phyloP scores from a whole-genome alignment of 495 filamentous ascomycete species.

The Paragyromitra xinjiangensis region DNA sequence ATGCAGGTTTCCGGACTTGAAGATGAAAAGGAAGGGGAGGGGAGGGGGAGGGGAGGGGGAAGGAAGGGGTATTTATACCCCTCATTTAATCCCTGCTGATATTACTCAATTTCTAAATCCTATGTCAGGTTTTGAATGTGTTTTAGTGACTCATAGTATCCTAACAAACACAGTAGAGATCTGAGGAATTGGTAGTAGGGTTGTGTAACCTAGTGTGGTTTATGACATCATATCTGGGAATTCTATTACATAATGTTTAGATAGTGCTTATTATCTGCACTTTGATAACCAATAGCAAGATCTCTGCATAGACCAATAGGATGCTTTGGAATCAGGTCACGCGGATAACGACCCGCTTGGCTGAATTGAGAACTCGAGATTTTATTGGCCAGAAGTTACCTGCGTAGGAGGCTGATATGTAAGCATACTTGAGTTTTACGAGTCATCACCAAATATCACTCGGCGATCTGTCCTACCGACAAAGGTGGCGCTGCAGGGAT shows the following conservation, averaged over 20 bases:
- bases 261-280: not conserved
- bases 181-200: too few species aligned
- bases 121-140: not conserved
- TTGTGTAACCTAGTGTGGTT: too few species aligned
- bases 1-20: not conserved
- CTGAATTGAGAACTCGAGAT: not conserved
- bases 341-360: not conserved
- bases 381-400: not conserved
- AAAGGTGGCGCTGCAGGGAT: not conserved
- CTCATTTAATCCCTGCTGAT: not conserved
- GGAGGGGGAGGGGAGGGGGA: not conserved
- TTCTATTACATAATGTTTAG: not conserved
- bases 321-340: not conserved
- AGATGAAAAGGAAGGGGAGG: not conserved
- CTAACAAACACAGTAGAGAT: too few species aligned
- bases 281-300: not conserved
- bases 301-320: not conserved
- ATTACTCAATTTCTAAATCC: not conserved
- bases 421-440: too few species aligned
- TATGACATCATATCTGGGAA: not conserved
- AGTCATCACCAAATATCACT: not conserved
- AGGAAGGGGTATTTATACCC: conserved; percentile 7
- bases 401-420: not conserved
- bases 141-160: too few species aligned
- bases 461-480: not conserved